Percentiles rank a stretch among this genome's conserved stretches.
phyloP scores from a whole-genome alignment of 495 filamentous ascomycete species.

The Annulohypoxylon bovei region DNA sequence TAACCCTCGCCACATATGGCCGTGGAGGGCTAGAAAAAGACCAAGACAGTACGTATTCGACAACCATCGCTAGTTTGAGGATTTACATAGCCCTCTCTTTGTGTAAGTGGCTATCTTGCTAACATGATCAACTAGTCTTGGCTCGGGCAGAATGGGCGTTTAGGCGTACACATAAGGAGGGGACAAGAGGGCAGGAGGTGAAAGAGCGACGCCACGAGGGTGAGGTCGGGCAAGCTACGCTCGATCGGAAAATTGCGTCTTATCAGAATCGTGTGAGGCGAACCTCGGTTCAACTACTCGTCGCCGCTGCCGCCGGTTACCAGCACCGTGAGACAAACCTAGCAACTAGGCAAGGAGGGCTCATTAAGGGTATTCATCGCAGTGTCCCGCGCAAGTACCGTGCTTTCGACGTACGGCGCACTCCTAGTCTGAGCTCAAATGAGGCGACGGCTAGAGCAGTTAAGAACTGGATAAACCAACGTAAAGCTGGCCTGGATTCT shows the following conservation, averaged over 20 bases:
- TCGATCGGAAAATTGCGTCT: neutral
- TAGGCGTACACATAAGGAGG: slow-evolving; percentile 7
- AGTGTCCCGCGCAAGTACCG: neutral
- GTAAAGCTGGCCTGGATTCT: neutral
- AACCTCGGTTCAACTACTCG: slow-evolving; percentile 34
- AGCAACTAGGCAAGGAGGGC: slow-evolving; percentile 17
- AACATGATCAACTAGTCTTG: slow-evolving; percentile 11
- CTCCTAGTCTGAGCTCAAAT: slow-evolving; percentile 16
- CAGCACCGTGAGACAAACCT: slow-evolving; percentile 27
- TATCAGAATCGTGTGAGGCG: slow-evolving; percentile 27
- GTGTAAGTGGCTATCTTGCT: neutral
- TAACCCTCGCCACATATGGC: slow-evolving; percentile 16
- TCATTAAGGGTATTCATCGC: slow-evolving; percentile 10
- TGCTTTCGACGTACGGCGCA: slow-evolving; percentile 20
- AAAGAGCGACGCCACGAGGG: neutral
- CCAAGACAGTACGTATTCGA: slow-evolving; percentile 18
- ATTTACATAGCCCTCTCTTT: neutral
- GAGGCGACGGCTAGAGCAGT: slow-evolving; percentile 31
- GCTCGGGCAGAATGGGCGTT: neutral
- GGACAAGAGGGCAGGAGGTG: neutral
- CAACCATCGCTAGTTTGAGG: neutral
- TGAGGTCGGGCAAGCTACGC: neutral
- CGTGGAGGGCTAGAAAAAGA: neutral
- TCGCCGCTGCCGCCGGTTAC: slow-evolving; percentile 34
- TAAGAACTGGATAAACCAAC: slow-evolving; percentile 25